Base-by-base conservation (phyloP, 306 rosid genomes). In the Rosa multiflora region DNA sequence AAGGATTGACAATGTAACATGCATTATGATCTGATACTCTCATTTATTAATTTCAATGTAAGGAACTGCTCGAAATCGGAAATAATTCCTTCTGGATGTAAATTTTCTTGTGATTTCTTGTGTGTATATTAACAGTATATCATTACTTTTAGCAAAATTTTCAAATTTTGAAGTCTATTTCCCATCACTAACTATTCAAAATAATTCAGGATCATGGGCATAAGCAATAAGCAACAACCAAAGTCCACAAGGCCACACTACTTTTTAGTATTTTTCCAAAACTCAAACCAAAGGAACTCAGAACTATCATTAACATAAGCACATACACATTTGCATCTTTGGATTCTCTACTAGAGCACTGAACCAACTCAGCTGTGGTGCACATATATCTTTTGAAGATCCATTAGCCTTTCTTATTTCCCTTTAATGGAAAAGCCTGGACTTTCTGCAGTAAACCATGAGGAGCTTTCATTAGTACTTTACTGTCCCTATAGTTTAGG, bases 1-100 rank as follows among this genome's bases (percentile, higher is more conserved):
- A 89, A 69, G 81, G 86, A 89, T 49, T 92, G 79, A 74, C 75
- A 53, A 55, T 37, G 67, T 67, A 73, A 21, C 55, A 56, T 55
- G 77, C 11, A 40, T 73, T 73, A 73, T 52, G 64, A 51, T 20
- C 66, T 20, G 62, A 51, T 32, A 48, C 44, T 59, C 35, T 14
- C n/a, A 61, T 76, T 51, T 46, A 3, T 61, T 71, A 71, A 35
- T 29, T 29, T 21, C 29, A 26, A 4, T 26, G 35, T 46, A 26
- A 17, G 48, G 69, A 78, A 55, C 58, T 58, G 63, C 47, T 79
- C n/a, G 42, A 37, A 69, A 40, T 49, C 42, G 43, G 51, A 23
- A 21, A 76, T 51, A 47, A 49, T 48, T 44, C 74, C 53, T 71
- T 59, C 5, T 39, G 26, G 52, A 6, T 56, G 76, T 78, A 39